A percentile compares a stretch with the other conserved stretches of the same genome.
These are phyloP conservation scores for Shiraia bambusicola DNA, from an alignment of 2,329 filamentous ascomycete species.

Conservation along the genomic window DNA sequence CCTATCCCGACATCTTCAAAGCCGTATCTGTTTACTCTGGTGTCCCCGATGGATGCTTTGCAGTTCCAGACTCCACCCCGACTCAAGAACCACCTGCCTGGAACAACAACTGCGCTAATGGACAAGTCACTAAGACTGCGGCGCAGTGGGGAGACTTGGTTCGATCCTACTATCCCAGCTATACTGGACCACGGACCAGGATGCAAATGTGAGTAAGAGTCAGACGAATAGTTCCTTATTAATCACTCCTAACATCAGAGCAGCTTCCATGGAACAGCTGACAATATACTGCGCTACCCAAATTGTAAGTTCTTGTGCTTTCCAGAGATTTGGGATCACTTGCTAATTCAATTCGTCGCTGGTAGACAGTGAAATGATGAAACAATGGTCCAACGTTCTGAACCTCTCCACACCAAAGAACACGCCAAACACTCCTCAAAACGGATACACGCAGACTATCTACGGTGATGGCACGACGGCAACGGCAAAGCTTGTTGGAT, in stretches of 20 bases:
- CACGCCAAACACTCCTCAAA: conserved; percentile 22
- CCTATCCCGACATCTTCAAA: conserved; percentile 24
- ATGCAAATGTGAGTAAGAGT: conserved; percentile 21
- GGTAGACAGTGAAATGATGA: conserved; percentile 22
- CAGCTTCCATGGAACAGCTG: conserved; percentile 20
- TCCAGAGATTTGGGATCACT: neutral
- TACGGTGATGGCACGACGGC: conserved; percentile 26
- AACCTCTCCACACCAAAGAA: conserved; percentile 13
- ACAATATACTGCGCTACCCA: conserved; percentile 17
- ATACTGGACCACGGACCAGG: conserved; percentile 15
- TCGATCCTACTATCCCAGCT: conserved; percentile 14
- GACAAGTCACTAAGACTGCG: conserved; percentile 17
- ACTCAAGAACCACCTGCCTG: conserved; percentile 43
- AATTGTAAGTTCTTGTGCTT: conserved; percentile 11
- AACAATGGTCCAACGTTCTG: conserved; percentile 28
- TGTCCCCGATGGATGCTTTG: conserved; percentile 25
- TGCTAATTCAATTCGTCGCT: conserved; percentile 1
- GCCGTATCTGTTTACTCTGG: conserved; percentile 19
- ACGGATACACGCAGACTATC: conserved; percentile 27
- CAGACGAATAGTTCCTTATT: neutral
- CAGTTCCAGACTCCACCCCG: conserved; percentile 17
- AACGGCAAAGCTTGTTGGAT: conserved; percentile 24
- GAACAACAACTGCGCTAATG: conserved; percentile 20
- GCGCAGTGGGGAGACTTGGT: conserved; percentile 20
- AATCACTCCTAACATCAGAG: neutral